Evolutionary conservation across 225 moss, liverwort and hornwort genomes (phyloP).

Genomic region (Polytrichum commune): DNA sequence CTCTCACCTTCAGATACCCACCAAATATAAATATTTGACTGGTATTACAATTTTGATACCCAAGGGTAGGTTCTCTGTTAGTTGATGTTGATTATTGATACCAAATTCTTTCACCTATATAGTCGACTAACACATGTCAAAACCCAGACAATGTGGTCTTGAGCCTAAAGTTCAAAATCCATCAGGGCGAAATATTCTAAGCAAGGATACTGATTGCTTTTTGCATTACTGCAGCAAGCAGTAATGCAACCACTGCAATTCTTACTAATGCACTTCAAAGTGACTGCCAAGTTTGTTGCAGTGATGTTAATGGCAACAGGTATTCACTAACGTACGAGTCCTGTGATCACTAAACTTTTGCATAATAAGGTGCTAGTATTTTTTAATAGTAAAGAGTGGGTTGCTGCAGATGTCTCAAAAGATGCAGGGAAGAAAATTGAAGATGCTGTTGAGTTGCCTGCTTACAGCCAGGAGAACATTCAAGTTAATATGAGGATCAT

Average conservation of each 20-base stretch:
- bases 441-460: constrained; percentile 61
- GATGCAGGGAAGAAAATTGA: constrained; percentile 68
- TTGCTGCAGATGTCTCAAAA: constrained; percentile 19
- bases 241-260: too few relatives aligned
- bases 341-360: not conserved
- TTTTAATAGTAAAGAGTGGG: constrained; percentile 2
- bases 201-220: not conserved
- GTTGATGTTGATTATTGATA: too few relatives aligned
- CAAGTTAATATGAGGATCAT: constrained; percentile 89
- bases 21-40: too few relatives aligned
- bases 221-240: too few relatives aligned
- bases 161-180: not conserved
- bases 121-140: not conserved
- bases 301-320: not conserved
- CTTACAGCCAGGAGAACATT: constrained; percentile 86
- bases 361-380: not conserved
- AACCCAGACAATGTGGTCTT: not conserved
- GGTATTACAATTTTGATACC: too few relatives aligned
- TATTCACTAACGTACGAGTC: not conserved
- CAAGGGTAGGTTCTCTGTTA: too few relatives aligned
- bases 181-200: not conserved
- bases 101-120: too few relatives aligned
- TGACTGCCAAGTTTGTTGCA: not conserved
- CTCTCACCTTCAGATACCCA: too few relatives aligned
- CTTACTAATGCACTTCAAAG: too few relatives aligned